These are phyloP conservation scores for Ormosia semicastrata DNA, from an alignment of 306 rosid genomes.

Conservation along the genomic window DNA sequence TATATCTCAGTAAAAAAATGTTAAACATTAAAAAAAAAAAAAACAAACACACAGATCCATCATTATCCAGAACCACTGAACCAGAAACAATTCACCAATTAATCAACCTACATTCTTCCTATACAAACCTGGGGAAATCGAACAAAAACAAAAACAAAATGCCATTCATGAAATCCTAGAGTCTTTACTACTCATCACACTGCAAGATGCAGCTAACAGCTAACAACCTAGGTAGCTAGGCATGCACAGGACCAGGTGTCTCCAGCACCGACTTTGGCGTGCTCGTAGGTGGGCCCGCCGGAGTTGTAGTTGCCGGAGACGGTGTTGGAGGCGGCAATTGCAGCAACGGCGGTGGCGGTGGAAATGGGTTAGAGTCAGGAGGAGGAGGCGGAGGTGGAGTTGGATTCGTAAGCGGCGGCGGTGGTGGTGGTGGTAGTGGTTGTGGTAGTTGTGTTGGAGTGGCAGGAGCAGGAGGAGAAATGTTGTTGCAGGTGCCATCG, in stretches of 20 bases:
- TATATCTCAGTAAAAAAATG: neutral
- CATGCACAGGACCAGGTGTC: slow-evolving; percentile 43
- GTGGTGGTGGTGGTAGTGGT: neutral
- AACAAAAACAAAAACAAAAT: slow-evolving; percentile 1
- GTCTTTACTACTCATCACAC: neutral
- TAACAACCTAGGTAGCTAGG: neutral
- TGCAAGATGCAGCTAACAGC: neutral
- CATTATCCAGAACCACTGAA: neutral
- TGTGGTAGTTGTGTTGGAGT: neutral
- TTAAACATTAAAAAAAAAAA: neutral
- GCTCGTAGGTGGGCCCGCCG: slow-evolving; percentile 40
- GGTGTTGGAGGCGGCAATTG: slow-evolving; percentile 16
- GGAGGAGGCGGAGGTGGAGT: slow-evolving; percentile 42
- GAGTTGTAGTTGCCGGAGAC: slow-evolving; percentile 18
- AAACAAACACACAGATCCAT: no score
- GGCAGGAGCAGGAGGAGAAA: slow-evolving; percentile 31
- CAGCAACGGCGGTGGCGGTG: slow-evolving; percentile 13
- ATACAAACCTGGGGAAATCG: neutral
- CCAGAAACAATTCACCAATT: neutral
- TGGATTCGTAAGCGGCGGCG: neutral
- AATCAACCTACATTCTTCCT: neutral
- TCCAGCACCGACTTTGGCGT: slow-evolving; percentile 26
- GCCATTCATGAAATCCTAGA: neutral
- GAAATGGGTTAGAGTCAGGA: slow-evolving; percentile 12
- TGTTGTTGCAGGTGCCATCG: slow-evolving; percentile 39